Conservation (phyloP, 225 moss, liverwort and hornwort genomes). For the Sphagnum tenellum region DNA sequence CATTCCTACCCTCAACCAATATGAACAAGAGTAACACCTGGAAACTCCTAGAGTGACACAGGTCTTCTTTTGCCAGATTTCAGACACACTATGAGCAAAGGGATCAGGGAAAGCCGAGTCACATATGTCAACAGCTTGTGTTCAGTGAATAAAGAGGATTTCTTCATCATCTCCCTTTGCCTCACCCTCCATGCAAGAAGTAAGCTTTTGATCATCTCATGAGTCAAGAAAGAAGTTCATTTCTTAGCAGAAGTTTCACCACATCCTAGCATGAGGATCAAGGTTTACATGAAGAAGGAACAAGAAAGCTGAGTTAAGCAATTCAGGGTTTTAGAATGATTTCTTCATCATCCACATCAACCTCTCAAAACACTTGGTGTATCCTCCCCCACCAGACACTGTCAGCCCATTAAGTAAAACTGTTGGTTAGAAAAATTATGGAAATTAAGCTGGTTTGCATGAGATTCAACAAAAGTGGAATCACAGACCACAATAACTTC, state of each 20-base stretch:
- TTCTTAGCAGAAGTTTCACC: background rate
- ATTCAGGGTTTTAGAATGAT: background rate
- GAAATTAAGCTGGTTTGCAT: background rate
- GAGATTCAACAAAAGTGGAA: no score
- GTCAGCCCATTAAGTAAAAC: background rate
- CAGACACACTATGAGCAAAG: background rate
- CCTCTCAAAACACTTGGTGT: background rate
- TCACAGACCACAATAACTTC: no score
- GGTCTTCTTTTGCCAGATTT: background rate
- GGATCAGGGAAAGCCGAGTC: background rate
- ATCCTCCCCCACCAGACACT: no score
- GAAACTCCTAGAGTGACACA: no score
- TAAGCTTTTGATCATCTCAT: background rate
- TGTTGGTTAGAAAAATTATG: background rate
- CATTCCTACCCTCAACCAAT: background rate
- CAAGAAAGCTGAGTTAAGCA: background rate
- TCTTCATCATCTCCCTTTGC: slow-evolving; percentile 1
- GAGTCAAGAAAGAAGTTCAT: background rate
- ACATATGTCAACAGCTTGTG: background rate
- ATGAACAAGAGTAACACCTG: background rate
- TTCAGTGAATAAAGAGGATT: background rate
- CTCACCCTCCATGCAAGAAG: background rate
- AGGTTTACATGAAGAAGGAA: background rate
- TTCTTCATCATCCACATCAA: background rate
- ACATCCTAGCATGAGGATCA: background rate